These are phyloP conservation scores for Ecytonucleospora hepatopenaei DNA, from an alignment of 371 early-diverging fungal species.

Conservation along the genomic window DNA sequence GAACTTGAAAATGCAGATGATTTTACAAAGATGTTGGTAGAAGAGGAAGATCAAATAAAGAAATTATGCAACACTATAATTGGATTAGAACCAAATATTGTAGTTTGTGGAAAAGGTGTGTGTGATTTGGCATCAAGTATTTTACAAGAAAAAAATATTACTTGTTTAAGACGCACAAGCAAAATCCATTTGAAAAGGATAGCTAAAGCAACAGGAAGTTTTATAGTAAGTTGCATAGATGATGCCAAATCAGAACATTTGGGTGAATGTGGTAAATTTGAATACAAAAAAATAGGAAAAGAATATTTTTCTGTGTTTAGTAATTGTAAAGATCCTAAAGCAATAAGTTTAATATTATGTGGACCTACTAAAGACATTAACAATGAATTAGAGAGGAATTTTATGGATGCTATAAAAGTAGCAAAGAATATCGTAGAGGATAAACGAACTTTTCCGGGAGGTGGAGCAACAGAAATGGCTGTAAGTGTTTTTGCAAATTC, in stretches of 20 bases:
- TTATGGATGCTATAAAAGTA: slow-evolving; percentile 94
- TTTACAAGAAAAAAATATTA: slow-evolving; percentile 64
- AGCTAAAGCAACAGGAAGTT: slow-evolving; percentile 87
- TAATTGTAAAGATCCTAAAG: slow-evolving; percentile 85
- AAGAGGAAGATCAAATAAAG: slow-evolving; percentile 97
- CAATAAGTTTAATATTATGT: slow-evolving; percentile 88
- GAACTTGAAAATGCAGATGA: slow-evolving; percentile 87
- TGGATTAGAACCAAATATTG: slow-evolving; percentile 84
- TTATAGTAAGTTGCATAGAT: slow-evolving; percentile 85
- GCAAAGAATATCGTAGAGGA: slow-evolving; percentile 89
- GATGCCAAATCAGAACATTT: slow-evolving; percentile 68
- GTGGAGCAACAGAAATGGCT: slow-evolving; percentile 99
- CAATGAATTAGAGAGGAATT: slow-evolving; percentile 94
- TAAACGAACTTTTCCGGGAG: slow-evolving; percentile 83
- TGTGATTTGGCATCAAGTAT: slow-evolving; percentile 51
- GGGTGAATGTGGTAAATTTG: slow-evolving; percentile 87
- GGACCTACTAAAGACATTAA: slow-evolving; percentile 94
- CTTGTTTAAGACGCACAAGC: slow-evolving; percentile 89
- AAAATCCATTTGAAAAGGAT: slow-evolving; percentile 97
- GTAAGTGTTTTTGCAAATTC: slow-evolving; percentile 53
- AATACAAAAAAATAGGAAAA: slow-evolving; percentile 90
- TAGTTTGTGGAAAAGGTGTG: slow-evolving; percentile 98
- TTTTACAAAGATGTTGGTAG: slow-evolving; percentile 84
- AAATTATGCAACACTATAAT: slow-evolving; percentile 84
- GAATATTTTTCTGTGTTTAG: slow-evolving; percentile 69